Base-by-base conservation (phyloP, 306 rosid genomes). In the Castanopsis chinensis region DNA sequence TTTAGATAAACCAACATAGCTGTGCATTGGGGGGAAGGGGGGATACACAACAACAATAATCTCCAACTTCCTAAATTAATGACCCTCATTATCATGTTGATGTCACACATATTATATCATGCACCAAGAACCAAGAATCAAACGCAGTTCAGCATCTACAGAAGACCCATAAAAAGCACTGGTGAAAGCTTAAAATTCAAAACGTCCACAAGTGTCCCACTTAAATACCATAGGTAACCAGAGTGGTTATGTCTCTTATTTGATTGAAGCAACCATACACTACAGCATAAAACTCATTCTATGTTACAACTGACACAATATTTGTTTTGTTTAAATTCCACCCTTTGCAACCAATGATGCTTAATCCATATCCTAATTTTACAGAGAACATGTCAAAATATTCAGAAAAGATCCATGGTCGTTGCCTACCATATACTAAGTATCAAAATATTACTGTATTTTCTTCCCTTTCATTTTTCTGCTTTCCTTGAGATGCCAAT, bases 1-100 rank as follows among this genome's bases (percentile, higher is more conserved):
- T 76, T 72, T 61, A 72, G 76, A 80, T 28, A 54, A 80, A 86
- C 74, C 51, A 67, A 28, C 28, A 51, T 56, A 78, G 65, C 20
- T 9, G 53, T 12, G 64, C 41, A 67, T 19, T 64, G 0, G 1
- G 53, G 53, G 17, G 45, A 2, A 37, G 10, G 6, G 21, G n/a
- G 32, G 3, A 65, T 23, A 33, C n/a, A 35, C 4, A 33, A 67
- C 9, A 15, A 67, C n/a, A n/a, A 23, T 52, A 59, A 23, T 23
- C 17, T 45, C 21, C 7, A 30, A 18, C 30, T 28, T 63, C 43
- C 69, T 63, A 27, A 63, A 25, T 6, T 30, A 28, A 13, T 63
- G 69, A 30, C 41, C 69, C 69, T 65, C 6, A 32, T 8, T 19
- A 33, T 67, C 49, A 33, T 19, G 19, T 19, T 18, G 51, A 67